Evolutionary conservation across 1,284 basidiomycete genomes (phyloP), one percentile per base, ranked within the genome.

Genomic region (Sporisorium sorghi): DNA sequence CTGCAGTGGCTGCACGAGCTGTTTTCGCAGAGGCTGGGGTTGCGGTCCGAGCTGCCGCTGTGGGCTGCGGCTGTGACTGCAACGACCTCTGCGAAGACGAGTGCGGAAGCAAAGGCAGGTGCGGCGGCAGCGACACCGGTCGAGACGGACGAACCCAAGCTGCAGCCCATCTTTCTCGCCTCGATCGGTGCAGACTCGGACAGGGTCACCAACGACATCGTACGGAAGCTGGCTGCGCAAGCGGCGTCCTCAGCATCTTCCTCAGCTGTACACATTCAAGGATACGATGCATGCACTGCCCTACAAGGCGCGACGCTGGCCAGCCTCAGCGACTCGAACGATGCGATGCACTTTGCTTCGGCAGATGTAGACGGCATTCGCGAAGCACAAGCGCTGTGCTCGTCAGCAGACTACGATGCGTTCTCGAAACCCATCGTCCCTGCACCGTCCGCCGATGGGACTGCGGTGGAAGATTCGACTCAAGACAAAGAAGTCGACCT

Each of bases 341-440:
- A 96, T 82, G 89, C 88, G 9, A 90, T 96, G 80, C 85, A 87
- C 39, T 90, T 91, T 30, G 32, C 53, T 5, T 2, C n/a, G 6
- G 68, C 66, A 12, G 33, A 55, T n/a, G 35, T 51, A 12, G 23
- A 55, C 2, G 54, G 26, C 33, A 55, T 70, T 2, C n/a, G 26
- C 2, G 56, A 59, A 19, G 58, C 77, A 8, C 68, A 54, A 30
- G 10, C 14, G 17, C 42, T 70, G 5, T 73, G 68, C 39, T 44
- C 48, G 8, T 32, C 60, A 3, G 67, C 78, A 17, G 60, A 70
- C 40, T 79, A 79, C 58, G 62, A 64, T 0, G 58, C 47, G 0
- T 80, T 68, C 51, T 62, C 60, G 8, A 63, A 54, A 40, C 58
- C 63, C 24, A 56, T 72, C 49, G 24, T 75, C 1, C 53, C 67